A percentile compares a stretch with the other conserved stretches of the same genome.
Conservation (phyloP, 495 filamentous ascomycete species). For the Talaromyces borbonicus region DNA sequence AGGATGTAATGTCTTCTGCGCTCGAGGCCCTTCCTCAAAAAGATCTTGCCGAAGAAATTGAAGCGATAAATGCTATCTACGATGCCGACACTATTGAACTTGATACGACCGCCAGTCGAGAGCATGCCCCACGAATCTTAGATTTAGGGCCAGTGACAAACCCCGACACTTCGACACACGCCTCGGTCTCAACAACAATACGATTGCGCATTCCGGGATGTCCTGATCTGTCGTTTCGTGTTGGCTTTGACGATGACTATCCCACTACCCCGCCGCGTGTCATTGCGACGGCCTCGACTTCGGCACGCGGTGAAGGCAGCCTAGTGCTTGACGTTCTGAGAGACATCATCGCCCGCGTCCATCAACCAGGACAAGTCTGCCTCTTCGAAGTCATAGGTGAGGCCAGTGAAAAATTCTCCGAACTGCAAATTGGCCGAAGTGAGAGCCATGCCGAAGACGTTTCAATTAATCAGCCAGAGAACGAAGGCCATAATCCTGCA, state of each 20-base stretch:
- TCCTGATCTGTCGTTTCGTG: slow-evolving; percentile 43
- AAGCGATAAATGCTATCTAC: slow-evolving; percentile 91
- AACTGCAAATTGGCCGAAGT: slow-evolving; percentile 32
- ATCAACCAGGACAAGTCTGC: slow-evolving; percentile 67
- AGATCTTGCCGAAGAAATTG: slow-evolving; percentile 73
- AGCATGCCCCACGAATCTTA: slow-evolving; percentile 15
- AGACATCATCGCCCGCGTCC: slow-evolving; percentile 54
- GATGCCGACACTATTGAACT: slow-evolving; percentile 52
- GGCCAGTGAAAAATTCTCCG: slow-evolving; percentile 32
- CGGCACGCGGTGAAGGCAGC: slow-evolving; percentile 52
- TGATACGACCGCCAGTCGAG: slow-evolving; percentile 16
- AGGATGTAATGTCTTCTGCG: slow-evolving; percentile 11
- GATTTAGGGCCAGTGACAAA: slow-evolving; percentile 22
- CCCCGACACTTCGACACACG: slow-evolving; percentile 9
- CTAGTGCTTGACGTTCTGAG: slow-evolving; percentile 55
- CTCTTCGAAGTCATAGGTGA: slow-evolving; percentile 77
- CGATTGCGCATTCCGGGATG: slow-evolving; percentile 32
- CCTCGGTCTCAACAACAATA: slow-evolving; percentile 21
- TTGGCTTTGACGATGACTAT: slow-evolving; percentile 63
- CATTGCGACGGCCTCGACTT: slow-evolving; percentile 49
- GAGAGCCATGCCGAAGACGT: slow-evolving; percentile 6
- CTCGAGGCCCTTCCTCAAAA: slow-evolving; percentile 30
- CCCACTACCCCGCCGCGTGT: slow-evolving; percentile 60
- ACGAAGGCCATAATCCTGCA: slow-evolving; percentile 9
- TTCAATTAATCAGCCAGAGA: neutral